A percentile compares a stretch with the other conserved stretches of the same genome.
phyloP scores from a whole-genome alignment of 208 protist genomes.

The Trypanosoma rangeli region DNA sequence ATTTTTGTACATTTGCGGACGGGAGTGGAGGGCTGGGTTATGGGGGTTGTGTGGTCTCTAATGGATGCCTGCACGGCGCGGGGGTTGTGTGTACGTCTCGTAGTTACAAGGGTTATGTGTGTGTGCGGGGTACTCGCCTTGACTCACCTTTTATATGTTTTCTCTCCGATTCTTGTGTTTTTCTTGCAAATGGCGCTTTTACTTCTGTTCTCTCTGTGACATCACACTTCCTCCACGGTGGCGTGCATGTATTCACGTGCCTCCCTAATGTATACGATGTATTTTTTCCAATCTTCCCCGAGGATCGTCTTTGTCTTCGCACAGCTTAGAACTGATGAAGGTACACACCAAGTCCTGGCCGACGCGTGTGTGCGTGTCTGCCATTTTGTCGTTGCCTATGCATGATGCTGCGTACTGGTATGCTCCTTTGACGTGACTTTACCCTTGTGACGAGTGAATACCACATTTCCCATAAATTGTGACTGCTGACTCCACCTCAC shows the following conservation, averaged over 20 bases:
- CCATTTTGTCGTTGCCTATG: background rate
- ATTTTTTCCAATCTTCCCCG: background rate
- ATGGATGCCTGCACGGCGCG: too few relatives aligned
- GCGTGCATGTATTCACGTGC: background rate
- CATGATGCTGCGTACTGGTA: slow-evolving; percentile 23
- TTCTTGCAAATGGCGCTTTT: background rate
- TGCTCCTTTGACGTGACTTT: slow-evolving; percentile 27
- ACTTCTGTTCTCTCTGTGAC: background rate
- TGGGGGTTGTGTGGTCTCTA: too few relatives aligned
- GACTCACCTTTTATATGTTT: background rate
- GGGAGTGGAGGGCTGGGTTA: too few relatives aligned
- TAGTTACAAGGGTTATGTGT: too few relatives aligned
- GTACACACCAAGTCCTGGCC: background rate
- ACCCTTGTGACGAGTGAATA: slow-evolving; percentile 19
- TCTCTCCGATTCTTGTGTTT: slow-evolving; percentile 1
- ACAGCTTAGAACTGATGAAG: background rate
- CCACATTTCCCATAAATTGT: slow-evolving; percentile 21
- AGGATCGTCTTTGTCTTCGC: background rate
- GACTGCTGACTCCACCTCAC: background rate
- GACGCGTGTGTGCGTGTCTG: slow-evolving; percentile 1
- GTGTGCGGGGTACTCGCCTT: too few relatives aligned
- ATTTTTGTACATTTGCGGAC: too few relatives aligned
- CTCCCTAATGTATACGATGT: background rate
- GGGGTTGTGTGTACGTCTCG: too few relatives aligned
- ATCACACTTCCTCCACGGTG: background rate